Conservation (phyloP, 2,329 filamentous ascomycete genomes). For the Aaosphaeria arxii region DNA sequence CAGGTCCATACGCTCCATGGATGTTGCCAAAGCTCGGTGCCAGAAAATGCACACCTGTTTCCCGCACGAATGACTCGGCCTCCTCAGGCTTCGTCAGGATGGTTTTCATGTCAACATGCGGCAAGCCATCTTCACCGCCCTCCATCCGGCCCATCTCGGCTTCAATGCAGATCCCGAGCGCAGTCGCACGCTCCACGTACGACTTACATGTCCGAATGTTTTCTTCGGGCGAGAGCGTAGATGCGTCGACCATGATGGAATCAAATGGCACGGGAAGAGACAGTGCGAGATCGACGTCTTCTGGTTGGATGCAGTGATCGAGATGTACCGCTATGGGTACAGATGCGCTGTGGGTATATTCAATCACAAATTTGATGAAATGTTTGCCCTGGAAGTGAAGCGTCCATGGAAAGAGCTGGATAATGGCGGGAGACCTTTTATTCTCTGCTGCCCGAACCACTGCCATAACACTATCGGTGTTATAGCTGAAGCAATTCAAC, state of each 20-base stretch:
- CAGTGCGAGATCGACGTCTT: constrained; percentile 31
- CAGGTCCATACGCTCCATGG: constrained; percentile 8
- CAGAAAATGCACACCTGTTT: constrained; percentile 66
- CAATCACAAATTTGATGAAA: constrained; percentile 37
- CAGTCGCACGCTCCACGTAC: constrained; percentile 58
- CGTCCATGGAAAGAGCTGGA: constrained; percentile 14
- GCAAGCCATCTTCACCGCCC: constrained; percentile 63
- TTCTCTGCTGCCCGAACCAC: constrained; percentile 11
- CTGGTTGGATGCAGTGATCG: constrained; percentile 40
- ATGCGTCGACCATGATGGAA: constrained; percentile 67
- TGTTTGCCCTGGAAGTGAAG: constrained; percentile 6
- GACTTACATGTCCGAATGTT: constrained; percentile 61
- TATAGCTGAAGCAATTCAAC: constrained; percentile 6
- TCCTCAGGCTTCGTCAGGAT: constrained; percentile 63
- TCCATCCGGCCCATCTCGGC: constrained; percentile 67
- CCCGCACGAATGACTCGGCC: constrained; percentile 60
- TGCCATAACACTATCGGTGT: constrained; percentile 12
- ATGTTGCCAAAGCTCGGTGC: constrained; percentile 68
- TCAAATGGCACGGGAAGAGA: constrained; percentile 50
- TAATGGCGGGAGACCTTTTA: constrained; percentile 8
- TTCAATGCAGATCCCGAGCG: constrained; percentile 60
- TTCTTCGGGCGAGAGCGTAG: constrained; percentile 62
- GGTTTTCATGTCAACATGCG: constrained; percentile 50
- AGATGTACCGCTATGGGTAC: constrained; percentile 41
- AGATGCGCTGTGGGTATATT: constrained; percentile 31